A percentile compares a stretch with the other conserved stretches of the same genome.
phyloP scores from a whole-genome alignment of 1,139 yeast genomes.

The Taiozyma onychis region DNA sequence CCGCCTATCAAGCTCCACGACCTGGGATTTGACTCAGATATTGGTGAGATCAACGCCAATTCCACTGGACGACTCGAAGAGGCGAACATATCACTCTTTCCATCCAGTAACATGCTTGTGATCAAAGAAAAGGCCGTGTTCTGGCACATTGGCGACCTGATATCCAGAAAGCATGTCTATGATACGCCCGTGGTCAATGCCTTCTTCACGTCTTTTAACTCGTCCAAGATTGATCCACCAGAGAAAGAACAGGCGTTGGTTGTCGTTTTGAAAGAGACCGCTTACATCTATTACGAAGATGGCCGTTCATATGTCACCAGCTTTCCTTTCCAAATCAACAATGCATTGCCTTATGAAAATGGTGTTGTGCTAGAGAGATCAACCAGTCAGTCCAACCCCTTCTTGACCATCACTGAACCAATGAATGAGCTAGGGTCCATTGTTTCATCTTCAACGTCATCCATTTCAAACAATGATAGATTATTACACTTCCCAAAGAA shows the following conservation, averaged over 20 bases:
- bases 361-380: slow-evolving; percentile 59
- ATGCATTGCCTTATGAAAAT: slow-evolving; percentile 53
- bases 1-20: slow-evolving; percentile 1
- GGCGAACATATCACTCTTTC: slow-evolving; percentile 1
- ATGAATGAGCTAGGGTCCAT: slow-evolving; percentile 61
- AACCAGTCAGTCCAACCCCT: slow-evolving; percentile 31
- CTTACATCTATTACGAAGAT: slow-evolving; percentile 50
- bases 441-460: slow-evolving; percentile 64
- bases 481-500: slow-evolving; percentile 44
- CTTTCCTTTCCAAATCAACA: slow-evolving; percentile 55
- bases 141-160: slow-evolving; percentile 44
- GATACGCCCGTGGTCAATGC: slow-evolving; percentile 44
- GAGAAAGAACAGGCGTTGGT: slow-evolving; percentile 34
- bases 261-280: slow-evolving; percentile 45
- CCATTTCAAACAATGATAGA: slow-evolving; percentile 54
- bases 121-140: slow-evolving; percentile 30
- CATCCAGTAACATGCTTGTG: slow-evolving; percentile 25
- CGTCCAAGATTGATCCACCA: slow-evolving; percentile 2
- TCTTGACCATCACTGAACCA: slow-evolving; percentile 65
- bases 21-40: slow-evolving; percentile 1
- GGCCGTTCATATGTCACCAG: slow-evolving; percentile 55
- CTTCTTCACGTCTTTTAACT: slow-evolving; percentile 40
- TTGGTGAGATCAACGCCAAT: not conserved
- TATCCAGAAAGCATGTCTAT: slow-evolving; percentile 44
- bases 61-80: not conserved